A percentile compares a stretch with the other conserved stretches of the same genome.
Evolutionary conservation across 352 stramenopile species (phyloP).

Genomic region (Peronospora belbahrii): DNA sequence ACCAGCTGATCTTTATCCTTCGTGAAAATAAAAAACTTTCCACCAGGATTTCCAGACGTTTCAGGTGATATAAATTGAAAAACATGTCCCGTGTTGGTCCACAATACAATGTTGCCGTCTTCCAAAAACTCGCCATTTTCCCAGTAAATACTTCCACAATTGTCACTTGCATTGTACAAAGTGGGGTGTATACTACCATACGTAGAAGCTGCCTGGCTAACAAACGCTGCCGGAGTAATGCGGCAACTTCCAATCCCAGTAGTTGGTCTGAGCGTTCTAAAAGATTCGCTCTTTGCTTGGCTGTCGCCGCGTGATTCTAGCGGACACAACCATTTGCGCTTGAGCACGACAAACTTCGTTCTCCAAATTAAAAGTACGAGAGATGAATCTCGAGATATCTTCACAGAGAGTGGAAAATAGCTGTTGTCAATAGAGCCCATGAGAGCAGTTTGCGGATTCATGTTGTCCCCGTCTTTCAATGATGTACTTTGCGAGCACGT

Average conservation of each 20-base stretch:
- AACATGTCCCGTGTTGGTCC: conserved; percentile 56
- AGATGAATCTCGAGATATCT: conserved; percentile 50
- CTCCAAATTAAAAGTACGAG: conserved; percentile 74
- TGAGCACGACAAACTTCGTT: conserved; percentile 63
- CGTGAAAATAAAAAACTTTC: conserved; percentile 78
- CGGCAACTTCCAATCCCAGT: conserved; percentile 45
- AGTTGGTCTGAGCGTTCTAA: conserved; percentile 25
- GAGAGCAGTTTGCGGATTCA: conserved; percentile 70
- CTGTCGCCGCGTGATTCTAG: conserved; percentile 20
- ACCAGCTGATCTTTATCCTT: conserved; percentile 78
- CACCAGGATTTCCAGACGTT: conserved; percentile 15
- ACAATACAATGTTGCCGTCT: conserved; percentile 55
- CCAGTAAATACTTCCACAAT: conserved; percentile 31
- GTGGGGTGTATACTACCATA: conserved; percentile 7
- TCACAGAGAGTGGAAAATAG: conserved; percentile 57
- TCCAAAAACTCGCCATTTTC: conserved; percentile 59
- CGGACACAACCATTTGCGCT: conserved; percentile 74
- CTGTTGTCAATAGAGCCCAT: conserved; percentile 78
- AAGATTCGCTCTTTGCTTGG: conserved; percentile 14
- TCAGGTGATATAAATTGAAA: conserved; percentile 48
- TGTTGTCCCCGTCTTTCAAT: conserved; percentile 72
- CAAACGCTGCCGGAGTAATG: conserved; percentile 27
- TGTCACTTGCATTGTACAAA: conserved; percentile 2
- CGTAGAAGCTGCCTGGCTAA: conserved; percentile 13
- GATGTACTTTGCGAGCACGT: conserved; percentile 80